A percentile compares a stretch with the other conserved stretches of the same genome.
These are phyloP conservation scores for Physcia stellaris DNA, from an alignment of 495 filamentous ascomycete species.

Conservation along the genomic window DNA sequence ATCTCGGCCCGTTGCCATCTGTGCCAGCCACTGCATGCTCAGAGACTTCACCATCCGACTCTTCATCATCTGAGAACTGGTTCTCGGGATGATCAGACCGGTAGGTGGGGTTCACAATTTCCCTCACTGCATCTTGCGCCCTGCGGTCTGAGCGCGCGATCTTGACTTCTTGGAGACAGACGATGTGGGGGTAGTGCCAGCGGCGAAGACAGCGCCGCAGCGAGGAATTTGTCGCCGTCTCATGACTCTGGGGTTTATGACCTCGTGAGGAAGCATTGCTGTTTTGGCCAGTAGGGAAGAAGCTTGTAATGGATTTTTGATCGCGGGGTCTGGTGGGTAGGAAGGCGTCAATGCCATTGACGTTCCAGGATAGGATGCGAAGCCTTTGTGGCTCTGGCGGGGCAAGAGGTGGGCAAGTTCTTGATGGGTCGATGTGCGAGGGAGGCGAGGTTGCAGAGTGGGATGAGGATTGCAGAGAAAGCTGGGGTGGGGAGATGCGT, in stretches of 20 bases:
- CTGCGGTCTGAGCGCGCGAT: constrained; percentile 23
- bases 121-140: constrained; percentile 21
- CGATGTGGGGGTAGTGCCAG: constrained; percentile 31
- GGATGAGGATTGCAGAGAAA: too few species aligned
- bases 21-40: too few species aligned
- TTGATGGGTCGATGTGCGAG: neutral
- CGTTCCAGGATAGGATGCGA: constrained; percentile 34
- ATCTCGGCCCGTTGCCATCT: constrained; percentile 10
- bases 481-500: too few species aligned
- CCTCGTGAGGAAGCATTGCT: neutral
- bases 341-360: constrained; percentile 35
- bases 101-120: constrained; percentile 17
- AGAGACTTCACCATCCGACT: too few species aligned
- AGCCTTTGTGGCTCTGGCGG: constrained; percentile 1
- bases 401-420: neutral
- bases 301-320: constrained; percentile 27
- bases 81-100: neutral
- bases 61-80: neutral
- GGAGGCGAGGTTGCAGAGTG: neutral
- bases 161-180: constrained; percentile 41
- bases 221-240: constrained; percentile 10
- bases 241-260: too few species aligned
- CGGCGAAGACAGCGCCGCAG: constrained; percentile 30
- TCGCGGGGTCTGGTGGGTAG: too few species aligned
- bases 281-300: constrained; percentile 19